Evolutionary conservation across 192 early-diverging fungal species (phyloP).

Genomic region (Chytriomyces sp.): DNA sequence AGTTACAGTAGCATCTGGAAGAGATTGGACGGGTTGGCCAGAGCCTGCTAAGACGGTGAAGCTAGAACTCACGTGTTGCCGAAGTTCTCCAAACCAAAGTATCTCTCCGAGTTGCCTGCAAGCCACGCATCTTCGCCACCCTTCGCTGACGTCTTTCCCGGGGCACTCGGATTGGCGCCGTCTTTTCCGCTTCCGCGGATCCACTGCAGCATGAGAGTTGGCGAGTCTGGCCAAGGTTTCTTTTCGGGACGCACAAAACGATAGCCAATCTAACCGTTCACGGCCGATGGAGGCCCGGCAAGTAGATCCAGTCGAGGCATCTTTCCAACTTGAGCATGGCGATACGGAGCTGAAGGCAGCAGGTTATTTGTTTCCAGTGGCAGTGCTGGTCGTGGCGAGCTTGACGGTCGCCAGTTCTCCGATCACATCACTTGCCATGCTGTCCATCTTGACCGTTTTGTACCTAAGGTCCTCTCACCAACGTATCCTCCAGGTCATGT

Average conservation of each 20-base stretch:
- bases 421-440: no score
- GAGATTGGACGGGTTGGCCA: background rate
- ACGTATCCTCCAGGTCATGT: background rate
- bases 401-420: no score
- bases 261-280: no score
- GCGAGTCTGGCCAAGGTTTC: no score
- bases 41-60: conserved; percentile 2
- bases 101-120: conserved; percentile 65
- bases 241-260: no score
- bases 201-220: conserved; percentile 7
- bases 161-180: background rate
- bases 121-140: conserved; percentile 21
- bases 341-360: no score
- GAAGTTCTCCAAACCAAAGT: conserved; percentile 91
- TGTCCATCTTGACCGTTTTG: no score
- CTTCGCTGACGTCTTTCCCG: conserved; percentile 2
- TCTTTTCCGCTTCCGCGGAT: background rate
- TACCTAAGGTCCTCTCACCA: background rate
- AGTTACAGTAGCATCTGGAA: conserved; percentile 80
- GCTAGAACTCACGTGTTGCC: conserved; percentile 77
- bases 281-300: no score
- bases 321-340: no score
- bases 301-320: no score
- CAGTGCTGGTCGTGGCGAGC: no score
- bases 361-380: no score